Evolutionary conservation across 2,329 filamentous ascomycete genomes (phyloP).

Genomic region (Calonectria ilicicola): DNA sequence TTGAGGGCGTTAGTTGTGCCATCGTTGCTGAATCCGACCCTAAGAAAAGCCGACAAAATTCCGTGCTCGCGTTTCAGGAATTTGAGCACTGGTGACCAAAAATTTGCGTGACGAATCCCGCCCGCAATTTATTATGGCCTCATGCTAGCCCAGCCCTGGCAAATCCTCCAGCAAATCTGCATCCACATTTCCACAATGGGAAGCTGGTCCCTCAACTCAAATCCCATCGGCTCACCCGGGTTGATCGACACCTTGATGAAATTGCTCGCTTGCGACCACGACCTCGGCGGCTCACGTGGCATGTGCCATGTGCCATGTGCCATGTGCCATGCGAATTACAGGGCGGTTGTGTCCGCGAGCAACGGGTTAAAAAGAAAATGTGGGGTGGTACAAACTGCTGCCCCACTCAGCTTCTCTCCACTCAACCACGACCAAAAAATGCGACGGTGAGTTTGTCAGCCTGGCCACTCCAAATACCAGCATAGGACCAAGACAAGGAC

Average conservation of each 20-base stretch:
- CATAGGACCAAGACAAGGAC: background rate
- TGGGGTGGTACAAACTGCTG: slow-evolving; percentile 28
- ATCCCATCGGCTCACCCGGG: background rate
- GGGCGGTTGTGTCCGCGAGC: slow-evolving; percentile 29
- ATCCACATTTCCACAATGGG: slow-evolving; percentile 22
- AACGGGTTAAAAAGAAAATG: slow-evolving; percentile 22
- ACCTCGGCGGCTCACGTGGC: slow-evolving; percentile 31
- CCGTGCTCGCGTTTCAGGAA: slow-evolving; percentile 30
- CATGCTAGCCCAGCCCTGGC: slow-evolving; percentile 26
- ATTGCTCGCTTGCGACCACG: background rate
- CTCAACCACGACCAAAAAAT: slow-evolving; percentile 33
- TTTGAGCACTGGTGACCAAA: background rate
- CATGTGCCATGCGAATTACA: slow-evolving; percentile 6
- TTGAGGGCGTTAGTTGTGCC: background rate
- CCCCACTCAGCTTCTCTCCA: slow-evolving; percentile 38
- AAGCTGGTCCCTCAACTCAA: slow-evolving; percentile 3
- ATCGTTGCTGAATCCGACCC: background rate
- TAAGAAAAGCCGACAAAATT: slow-evolving; percentile 20
- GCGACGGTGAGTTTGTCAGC: slow-evolving; percentile 32
- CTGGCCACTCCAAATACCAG: slow-evolving; percentile 5
- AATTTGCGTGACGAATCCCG: slow-evolving; percentile 10
- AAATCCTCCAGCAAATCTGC: slow-evolving; percentile 13
- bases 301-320: slow-evolving; percentile 1
- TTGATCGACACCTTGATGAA: background rate
- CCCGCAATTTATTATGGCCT: slow-evolving; percentile 28